Percentiles rank a stretch among this genome's conserved stretches.
These are phyloP conservation scores for Orbilia javanica DNA, from an alignment of 2,329 filamentous ascomycete genomes.

Conservation along the genomic window DNA sequence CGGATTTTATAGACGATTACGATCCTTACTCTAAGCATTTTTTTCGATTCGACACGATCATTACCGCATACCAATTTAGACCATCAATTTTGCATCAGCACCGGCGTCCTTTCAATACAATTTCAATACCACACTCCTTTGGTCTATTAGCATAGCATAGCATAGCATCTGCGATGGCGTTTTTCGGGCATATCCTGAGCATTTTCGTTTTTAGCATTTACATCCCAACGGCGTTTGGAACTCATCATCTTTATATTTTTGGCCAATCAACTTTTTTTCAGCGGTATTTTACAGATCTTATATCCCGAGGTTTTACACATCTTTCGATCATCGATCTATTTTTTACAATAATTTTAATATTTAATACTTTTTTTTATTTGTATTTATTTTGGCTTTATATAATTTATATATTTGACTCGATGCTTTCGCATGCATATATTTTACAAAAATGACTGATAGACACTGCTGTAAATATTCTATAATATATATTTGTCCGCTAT, in stretches of 20 bases:
- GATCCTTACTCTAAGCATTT: background rate
- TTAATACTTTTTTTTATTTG: conserved; percentile 10
- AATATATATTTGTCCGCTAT: conserved; percentile 23
- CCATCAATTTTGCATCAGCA: conserved; percentile 14
- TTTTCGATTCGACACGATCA: conserved; percentile 16
- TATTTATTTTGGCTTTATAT: conserved; percentile 15
- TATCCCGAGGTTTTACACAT: background rate
- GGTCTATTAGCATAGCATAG: conserved; percentile 10
- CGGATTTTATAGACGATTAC: conserved; percentile 6
- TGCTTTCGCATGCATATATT: background rate
- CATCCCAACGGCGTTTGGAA: background rate
- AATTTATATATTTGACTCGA: background rate
- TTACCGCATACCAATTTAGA: background rate
- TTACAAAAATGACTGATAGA: background rate
- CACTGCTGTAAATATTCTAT: conserved; percentile 13
- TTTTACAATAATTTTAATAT: background rate
- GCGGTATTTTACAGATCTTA: background rate
- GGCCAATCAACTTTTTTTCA: background rate
- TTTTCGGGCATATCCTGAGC: background rate
- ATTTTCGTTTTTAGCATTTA: background rate
- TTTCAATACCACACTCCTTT: conserved; percentile 13
- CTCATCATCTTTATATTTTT: background rate
- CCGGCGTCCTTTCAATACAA: conserved; percentile 13
- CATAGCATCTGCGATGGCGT: conserved; percentile 13
- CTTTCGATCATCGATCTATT: background rate